These are phyloP conservation scores for Penicillium polonicum DNA, from an alignment of 2,329 filamentous ascomycete genomes.

Conservation along the genomic window DNA sequence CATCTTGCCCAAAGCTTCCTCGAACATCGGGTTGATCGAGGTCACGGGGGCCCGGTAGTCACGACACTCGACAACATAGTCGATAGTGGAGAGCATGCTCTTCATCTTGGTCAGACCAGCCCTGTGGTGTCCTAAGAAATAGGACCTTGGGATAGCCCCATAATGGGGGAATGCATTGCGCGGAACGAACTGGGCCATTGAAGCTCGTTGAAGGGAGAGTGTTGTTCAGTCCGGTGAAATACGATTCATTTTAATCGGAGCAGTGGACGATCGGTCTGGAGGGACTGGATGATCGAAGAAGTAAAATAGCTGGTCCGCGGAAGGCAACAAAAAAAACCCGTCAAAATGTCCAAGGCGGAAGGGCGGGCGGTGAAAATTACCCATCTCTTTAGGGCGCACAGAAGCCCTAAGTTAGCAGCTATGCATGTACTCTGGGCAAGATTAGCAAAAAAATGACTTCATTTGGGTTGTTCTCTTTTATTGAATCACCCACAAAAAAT, in stretches of 20 bases:
- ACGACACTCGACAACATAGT: constrained; percentile 89
- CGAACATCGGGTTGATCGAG: constrained; percentile 86
- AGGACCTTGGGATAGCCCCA: constrained; percentile 76
- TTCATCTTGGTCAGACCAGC: constrained; percentile 81
- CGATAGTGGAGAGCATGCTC: constrained; percentile 72
- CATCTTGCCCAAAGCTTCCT: constrained; percentile 69
- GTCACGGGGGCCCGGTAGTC: constrained; percentile 89
- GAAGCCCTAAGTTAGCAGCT: too few relatives aligned
- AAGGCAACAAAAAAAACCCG: not conserved
- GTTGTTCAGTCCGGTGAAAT: not conserved
- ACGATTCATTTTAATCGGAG: constrained; percentile 10
- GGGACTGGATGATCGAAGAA: not conserved
- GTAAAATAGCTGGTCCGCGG: not conserved
- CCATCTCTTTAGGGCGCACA: too few relatives aligned
- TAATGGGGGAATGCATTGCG: constrained; percentile 71
- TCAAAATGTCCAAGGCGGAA: constrained; percentile 10
- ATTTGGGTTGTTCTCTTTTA: too few relatives aligned
- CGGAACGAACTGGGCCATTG: constrained; percentile 62
- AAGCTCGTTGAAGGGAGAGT: not conserved
- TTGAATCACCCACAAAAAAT: too few relatives aligned
- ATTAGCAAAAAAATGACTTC: too few relatives aligned
- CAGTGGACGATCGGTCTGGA: not conserved
- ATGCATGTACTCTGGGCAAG: too few relatives aligned
- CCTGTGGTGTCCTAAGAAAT: constrained; percentile 91
- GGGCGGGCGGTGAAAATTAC: not conserved